Evolutionary conservation across 768 basidiomycete species (phyloP).

Genomic region (Leccinellum albellum): DNA sequence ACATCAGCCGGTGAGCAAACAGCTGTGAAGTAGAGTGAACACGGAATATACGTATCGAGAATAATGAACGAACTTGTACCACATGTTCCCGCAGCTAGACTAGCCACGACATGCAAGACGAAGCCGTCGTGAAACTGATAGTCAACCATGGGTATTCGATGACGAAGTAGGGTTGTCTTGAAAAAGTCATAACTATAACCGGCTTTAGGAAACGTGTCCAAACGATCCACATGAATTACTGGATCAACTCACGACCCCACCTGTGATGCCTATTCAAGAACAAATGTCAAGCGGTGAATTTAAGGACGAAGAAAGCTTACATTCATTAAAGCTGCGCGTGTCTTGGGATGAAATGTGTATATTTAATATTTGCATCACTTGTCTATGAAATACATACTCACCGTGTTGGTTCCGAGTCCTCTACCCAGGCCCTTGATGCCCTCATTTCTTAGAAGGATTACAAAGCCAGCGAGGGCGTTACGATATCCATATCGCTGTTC

Average conservation of each 20-base stretch:
- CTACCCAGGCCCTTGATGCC: conserved; percentile 65
- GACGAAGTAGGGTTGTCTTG: conserved; percentile 54
- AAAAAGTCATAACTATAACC: conserved; percentile 68
- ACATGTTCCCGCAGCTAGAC: conserved; percentile 66
- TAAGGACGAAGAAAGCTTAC: conserved; percentile 35
- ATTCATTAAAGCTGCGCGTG: conserved; percentile 71
- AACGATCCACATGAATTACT: background rate
- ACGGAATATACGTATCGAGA: background rate
- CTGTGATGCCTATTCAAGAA: conserved; percentile 58
- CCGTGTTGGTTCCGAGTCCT: conserved; percentile 77
- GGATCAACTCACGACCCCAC: conserved; percentile 67
- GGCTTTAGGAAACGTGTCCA: conserved; percentile 1
- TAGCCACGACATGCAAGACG: conserved; percentile 62
- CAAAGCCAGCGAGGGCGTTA: conserved; percentile 74
- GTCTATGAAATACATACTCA: conserved; percentile 31
- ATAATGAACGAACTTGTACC: conserved; percentile 69
- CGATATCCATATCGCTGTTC: conserved; percentile 74
- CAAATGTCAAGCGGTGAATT: conserved; percentile 2
- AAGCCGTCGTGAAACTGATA: conserved; percentile 65
- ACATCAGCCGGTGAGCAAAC: conserved; percentile 80
- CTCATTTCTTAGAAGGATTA: conserved; percentile 61
- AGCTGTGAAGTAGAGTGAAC: conserved; percentile 39
- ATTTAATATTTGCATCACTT: conserved; percentile 7
- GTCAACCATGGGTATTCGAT: conserved; percentile 51
- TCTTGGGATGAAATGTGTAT: conserved; percentile 28